A percentile compares a stretch with the other conserved stretches of the same genome.
Evolutionary conservation across 306 rosid genomes (phyloP).

Genomic region (Cucumis hystrix): DNA sequence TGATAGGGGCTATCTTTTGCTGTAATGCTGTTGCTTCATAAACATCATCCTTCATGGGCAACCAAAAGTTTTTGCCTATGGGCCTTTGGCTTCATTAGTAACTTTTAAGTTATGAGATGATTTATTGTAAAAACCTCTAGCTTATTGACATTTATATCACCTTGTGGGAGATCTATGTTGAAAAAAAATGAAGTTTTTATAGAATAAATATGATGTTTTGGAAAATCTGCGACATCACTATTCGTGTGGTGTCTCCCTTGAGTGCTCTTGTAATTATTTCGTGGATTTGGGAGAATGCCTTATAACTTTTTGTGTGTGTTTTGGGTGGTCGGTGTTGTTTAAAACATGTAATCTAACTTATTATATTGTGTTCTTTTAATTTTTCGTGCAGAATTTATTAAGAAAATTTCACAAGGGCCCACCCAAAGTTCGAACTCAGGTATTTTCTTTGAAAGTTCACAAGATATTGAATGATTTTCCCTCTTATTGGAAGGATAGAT

Average conservation of each 20-base stretch:
- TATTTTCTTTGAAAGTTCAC: slow-evolving; percentile 10
- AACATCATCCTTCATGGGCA: neutral
- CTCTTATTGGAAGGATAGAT: neutral
- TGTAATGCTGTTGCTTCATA: neutral
- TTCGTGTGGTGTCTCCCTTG: neutral
- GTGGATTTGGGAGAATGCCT: neutral
- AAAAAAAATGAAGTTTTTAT: neutral
- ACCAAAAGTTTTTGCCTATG: neutral
- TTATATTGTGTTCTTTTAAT: slow-evolving; percentile 6
- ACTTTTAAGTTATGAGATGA: neutral
- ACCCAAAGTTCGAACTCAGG: slow-evolving; percentile 99
- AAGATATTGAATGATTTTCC: neutral
- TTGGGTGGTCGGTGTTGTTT: neutral
- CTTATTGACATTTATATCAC: neutral
- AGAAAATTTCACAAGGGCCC: slow-evolving; percentile 91
- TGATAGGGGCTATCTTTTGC: neutral
- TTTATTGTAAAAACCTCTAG: neutral
- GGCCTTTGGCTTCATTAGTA: neutral
- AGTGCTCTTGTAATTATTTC: neutral
- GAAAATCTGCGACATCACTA: neutral
- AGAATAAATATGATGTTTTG: neutral
- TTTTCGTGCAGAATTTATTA: slow-evolving; percentile 61
- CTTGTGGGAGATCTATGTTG: neutral
- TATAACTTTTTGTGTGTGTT: no score
- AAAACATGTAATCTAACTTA: neutral